Conservation (phyloP, 345 rosid genomes). For the Kernera saxatilis region DNA sequence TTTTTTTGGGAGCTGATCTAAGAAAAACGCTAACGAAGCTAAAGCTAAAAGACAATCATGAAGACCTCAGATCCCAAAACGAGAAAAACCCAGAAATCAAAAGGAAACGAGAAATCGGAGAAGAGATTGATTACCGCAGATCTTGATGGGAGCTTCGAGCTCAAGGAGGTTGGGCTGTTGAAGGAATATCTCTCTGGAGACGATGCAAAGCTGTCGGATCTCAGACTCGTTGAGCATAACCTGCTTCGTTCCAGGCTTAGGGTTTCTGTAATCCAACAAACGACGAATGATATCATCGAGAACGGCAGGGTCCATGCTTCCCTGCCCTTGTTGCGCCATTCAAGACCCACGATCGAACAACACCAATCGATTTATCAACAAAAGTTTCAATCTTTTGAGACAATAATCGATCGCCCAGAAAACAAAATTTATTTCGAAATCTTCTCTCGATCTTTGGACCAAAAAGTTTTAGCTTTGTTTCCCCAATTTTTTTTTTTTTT, state of each 20-base stretch:
- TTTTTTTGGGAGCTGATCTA: conserved; percentile 8
- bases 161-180: conserved; percentile 88
- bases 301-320: conserved; percentile 52
- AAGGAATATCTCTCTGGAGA: conserved; percentile 67
- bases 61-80: conserved; percentile 20
- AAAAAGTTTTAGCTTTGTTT: conserved; percentile 25
- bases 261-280: conserved; percentile 55
- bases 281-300: conserved; percentile 70
- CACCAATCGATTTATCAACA: not conserved
- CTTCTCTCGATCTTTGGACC: conserved; percentile 25
- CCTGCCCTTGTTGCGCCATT: conserved; percentile 62
- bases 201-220: conserved; percentile 77
- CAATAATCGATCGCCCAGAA: conserved; percentile 16
- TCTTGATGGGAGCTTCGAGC: conserved; percentile 91
- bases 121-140: conserved; percentile 54
- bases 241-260: conserved; percentile 60
- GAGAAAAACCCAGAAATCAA: not conserved
- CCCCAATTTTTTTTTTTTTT: not conserved
- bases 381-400: conserved; percentile 22
- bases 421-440: not conserved
- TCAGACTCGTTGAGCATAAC: conserved; percentile 75
- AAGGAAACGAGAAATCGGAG: not conserved
- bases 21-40: not conserved
- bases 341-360: not conserved
- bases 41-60: not conserved